Conservation (phyloP, 2,329 filamentous ascomycete genomes). For the Colletotrichum cereale region DNA sequence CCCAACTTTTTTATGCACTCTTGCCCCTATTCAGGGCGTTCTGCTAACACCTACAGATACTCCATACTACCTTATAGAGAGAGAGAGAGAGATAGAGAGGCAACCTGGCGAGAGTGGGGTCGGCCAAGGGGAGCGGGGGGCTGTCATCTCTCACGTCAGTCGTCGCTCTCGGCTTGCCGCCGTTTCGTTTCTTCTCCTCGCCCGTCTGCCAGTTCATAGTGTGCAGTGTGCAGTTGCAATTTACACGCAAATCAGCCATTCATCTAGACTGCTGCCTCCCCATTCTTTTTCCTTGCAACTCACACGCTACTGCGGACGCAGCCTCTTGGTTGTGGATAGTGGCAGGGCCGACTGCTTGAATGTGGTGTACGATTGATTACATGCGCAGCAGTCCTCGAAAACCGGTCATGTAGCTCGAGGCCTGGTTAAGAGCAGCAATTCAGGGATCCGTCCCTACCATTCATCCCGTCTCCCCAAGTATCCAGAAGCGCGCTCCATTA, state of each 20-base stretch:
- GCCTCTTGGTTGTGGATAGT: constrained; percentile 13
- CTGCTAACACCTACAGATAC: too few species aligned
- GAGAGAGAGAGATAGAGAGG: too few species aligned
- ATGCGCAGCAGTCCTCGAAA: constrained; percentile 15
- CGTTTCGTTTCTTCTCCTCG: constrained; percentile 27
- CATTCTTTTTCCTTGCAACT: constrained; percentile 4
- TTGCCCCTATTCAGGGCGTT: constrained; percentile 32
- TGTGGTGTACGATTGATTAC: too few species aligned
- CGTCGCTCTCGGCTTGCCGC: constrained; percentile 4
- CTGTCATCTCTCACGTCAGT: neutral
- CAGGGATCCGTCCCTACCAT: constrained; percentile 16
- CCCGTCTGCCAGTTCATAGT: constrained; percentile 6
- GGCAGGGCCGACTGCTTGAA: constrained; percentile 10
- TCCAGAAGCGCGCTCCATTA: neutral
- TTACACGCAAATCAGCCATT: neutral
- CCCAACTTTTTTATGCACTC: constrained; percentile 28
- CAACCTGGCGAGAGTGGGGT: constrained; percentile 18
- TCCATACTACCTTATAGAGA: too few species aligned
- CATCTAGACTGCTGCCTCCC: constrained; percentile 13
- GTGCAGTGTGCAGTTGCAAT: constrained; percentile 4
- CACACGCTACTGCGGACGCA: constrained; percentile 8
- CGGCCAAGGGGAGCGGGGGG: neutral
- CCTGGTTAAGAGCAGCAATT: neutral
- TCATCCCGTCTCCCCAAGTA: constrained; percentile 24
- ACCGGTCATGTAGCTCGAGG: neutral